phyloP scores from a whole-genome alignment of 306 rosid genomes.

The Vigna hirtella region DNA sequence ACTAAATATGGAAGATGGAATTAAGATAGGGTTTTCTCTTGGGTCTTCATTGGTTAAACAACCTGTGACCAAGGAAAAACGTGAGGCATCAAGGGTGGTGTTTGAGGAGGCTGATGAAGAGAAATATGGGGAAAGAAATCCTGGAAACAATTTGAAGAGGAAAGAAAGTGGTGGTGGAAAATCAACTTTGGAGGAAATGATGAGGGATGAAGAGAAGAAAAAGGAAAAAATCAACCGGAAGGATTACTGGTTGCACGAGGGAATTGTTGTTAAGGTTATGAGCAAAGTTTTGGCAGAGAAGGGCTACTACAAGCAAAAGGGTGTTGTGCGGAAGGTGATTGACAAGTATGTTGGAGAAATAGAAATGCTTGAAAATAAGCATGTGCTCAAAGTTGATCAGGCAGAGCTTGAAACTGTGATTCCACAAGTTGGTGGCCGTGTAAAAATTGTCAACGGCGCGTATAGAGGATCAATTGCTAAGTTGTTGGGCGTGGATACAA shows the following conservation, averaged over 20 bases:
- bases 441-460: constrained; percentile 88
- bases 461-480: constrained; percentile 79
- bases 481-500: constrained; percentile 73
- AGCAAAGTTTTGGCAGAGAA: constrained; percentile 86
- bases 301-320: constrained; percentile 90
- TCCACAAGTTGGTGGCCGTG: constrained; percentile 84
- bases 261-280: constrained; percentile 87
- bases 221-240: constrained; percentile 84
- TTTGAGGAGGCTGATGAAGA: constrained; percentile 73
- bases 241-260: constrained; percentile 85
- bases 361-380: constrained; percentile 82
- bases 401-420: constrained; percentile 90
- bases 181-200: constrained; percentile 75
- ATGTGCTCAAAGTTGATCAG: constrained; percentile 91
- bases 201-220: constrained; percentile 87
- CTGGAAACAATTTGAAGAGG: constrained; percentile 45
- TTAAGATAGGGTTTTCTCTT: constrained; percentile 77
- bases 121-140: constrained; percentile 47
- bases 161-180: constrained; percentile 55
- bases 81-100: constrained; percentile 53
- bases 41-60: constrained; percentile 58
- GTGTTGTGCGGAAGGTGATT: constrained; percentile 76
- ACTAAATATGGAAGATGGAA: constrained; percentile 67
- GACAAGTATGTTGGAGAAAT: constrained; percentile 92
- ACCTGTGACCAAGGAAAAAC: constrained; percentile 54